Evolutionary conservation across 2,329 filamentous ascomycete genomes (phyloP).

Genomic region (Arthrobotrys musiformis): DNA sequence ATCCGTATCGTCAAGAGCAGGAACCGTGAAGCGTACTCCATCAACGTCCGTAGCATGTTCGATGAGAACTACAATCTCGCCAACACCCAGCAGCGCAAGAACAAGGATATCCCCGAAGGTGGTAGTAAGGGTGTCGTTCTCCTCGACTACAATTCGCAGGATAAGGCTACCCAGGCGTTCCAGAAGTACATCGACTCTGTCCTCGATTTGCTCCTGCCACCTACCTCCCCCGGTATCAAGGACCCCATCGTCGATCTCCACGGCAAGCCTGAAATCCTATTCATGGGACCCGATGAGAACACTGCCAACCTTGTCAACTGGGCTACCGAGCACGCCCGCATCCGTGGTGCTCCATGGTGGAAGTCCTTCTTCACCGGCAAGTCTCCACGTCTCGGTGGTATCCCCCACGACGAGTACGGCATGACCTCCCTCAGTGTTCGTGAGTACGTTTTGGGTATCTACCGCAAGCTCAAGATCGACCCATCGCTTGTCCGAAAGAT

Average conservation of each 20-base stretch:
- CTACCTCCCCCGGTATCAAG: slow-evolving; percentile 94
- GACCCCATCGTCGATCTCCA: slow-evolving; percentile 97
- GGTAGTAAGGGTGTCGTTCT: slow-evolving; percentile 98
- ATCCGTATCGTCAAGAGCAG: slow-evolving; percentile 99
- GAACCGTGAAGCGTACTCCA: slow-evolving; percentile 93
- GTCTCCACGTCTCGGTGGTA: slow-evolving; percentile 93
- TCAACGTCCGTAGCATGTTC: slow-evolving; percentile 95
- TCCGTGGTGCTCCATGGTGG: slow-evolving; percentile 94
- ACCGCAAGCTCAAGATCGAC: slow-evolving; percentile 92
- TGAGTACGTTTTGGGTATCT: slow-evolving; percentile 95
- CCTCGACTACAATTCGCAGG: slow-evolving; percentile 91
- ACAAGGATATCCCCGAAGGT: slow-evolving; percentile 99
- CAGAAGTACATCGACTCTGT: slow-evolving; percentile 99
- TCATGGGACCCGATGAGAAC: slow-evolving; percentile 99
- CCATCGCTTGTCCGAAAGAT: slow-evolving; percentile 87
- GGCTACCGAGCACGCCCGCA: slow-evolving; percentile 94
- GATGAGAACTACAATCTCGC: slow-evolving; percentile 99
- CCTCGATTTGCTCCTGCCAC: slow-evolving; percentile 89
- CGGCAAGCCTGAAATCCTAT: slow-evolving; percentile 94
- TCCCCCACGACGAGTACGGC: slow-evolving; percentile 93
- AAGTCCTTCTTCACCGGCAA: slow-evolving; percentile 99
- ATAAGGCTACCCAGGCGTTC: slow-evolving; percentile 90
- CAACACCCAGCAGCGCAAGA: slow-evolving; percentile 98
- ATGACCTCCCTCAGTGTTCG: slow-evolving; percentile 98
- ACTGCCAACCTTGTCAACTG: slow-evolving; percentile 96